Percentiles rank a stretch among this genome's conserved stretches.
These are phyloP conservation scores for Coemansia sp. DNA, from an alignment of 192 early-diverging fungal species.

Conservation along the genomic window DNA sequence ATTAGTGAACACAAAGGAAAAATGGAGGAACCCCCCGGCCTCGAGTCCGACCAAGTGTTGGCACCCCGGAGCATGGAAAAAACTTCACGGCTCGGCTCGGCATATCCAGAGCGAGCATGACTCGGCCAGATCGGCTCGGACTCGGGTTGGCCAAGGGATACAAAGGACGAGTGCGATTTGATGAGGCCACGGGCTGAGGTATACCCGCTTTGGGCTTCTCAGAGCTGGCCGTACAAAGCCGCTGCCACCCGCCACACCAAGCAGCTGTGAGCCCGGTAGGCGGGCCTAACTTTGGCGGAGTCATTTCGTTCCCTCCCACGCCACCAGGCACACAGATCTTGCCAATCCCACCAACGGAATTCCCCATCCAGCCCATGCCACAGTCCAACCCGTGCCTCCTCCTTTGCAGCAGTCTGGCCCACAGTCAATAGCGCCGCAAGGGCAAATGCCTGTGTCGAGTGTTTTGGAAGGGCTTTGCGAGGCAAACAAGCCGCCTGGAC, in stretches of 20 bases:
- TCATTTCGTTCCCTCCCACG: not conserved
- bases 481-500: not conserved
- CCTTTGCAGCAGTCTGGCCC: not conserved
- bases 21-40: not conserved
- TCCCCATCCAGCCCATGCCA: not conserved
- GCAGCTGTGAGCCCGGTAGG: not conserved
- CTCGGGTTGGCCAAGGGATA: not conserved
- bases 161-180: not conserved
- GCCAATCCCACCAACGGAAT: not conserved
- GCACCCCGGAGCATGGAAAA: not conserved
- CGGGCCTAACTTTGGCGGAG: not conserved
- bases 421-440: not conserved
- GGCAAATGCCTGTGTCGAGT: not conserved
- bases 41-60: no score
- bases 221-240: not conserved
- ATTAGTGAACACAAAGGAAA: not conserved
- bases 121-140: not conserved
- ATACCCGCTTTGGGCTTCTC: not conserved
- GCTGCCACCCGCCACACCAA: not conserved
- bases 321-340: not conserved
- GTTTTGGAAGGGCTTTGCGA: not conserved
- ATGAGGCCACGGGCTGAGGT: not conserved
- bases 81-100: not conserved
- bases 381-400: not conserved
- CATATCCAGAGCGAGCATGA: not conserved